phyloP scores from a whole-genome alignment of 352 stramenopile genomes.

The Phytopythium mirpurense region DNA sequence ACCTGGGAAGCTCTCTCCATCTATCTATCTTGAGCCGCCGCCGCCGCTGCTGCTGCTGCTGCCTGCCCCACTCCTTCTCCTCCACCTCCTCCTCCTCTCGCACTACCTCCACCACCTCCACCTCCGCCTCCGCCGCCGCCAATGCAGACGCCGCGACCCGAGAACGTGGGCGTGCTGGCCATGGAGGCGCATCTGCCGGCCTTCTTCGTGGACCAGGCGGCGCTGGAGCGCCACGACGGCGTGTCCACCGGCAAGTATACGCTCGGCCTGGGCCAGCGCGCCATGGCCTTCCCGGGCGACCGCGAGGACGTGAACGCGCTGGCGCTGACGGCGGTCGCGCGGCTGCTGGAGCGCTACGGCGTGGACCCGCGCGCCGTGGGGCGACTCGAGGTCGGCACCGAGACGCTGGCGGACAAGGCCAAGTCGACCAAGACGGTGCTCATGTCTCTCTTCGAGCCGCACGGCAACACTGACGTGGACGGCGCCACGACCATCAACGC shows the following conservation, averaged over 20 bases:
- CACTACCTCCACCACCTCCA: too few species aligned
- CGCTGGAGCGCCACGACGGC: constrained; percentile 92
- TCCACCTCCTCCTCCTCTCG: too few species aligned
- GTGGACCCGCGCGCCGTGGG: constrained; percentile 76
- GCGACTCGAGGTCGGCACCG: constrained; percentile 95
- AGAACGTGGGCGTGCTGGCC: constrained; percentile 94
- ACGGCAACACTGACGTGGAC: constrained; percentile 55
- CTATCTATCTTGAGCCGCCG: too few species aligned
- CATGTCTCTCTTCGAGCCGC: constrained; percentile 59
- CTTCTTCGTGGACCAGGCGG: constrained; percentile 91
- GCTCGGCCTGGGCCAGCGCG: constrained; percentile 51
- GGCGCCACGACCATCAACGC: constrained; percentile 96
- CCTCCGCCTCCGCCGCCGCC: neutral
- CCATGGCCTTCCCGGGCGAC: constrained; percentile 64
- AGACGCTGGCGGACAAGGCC: constrained; percentile 92
- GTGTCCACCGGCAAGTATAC: constrained; percentile 69
- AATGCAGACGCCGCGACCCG: constrained; percentile 28
- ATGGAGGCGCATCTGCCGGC: constrained; percentile 96
- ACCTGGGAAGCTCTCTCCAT: too few species aligned
- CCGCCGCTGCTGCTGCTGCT: too few species aligned
- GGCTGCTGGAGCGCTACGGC: constrained; percentile 48
- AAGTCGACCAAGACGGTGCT: constrained; percentile 84
- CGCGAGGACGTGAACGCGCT: constrained; percentile 72
- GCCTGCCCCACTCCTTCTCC: too few species aligned
- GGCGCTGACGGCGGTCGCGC: constrained; percentile 49